phyloP scores from a whole-genome alignment of 2,329 filamentous ascomycete genomes.

The Zasmidium angulare region DNA sequence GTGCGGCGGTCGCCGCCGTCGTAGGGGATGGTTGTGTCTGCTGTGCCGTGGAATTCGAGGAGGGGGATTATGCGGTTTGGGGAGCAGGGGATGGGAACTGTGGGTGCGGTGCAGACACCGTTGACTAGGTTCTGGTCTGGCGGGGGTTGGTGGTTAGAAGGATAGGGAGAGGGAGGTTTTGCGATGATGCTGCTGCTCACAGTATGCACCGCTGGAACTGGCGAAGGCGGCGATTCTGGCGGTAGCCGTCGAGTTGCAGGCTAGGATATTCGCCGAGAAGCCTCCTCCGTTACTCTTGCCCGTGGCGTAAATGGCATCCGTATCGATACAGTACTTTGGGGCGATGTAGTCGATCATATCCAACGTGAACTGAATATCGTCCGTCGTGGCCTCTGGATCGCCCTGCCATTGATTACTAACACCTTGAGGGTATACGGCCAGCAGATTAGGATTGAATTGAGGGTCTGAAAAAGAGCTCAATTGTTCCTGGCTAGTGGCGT shows the following conservation, averaged over 20 bases:
- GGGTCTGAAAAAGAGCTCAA: conserved; percentile 48
- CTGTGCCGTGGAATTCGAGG: conserved; percentile 45
- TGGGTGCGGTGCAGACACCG: conserved; percentile 16
- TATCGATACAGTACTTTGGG: conserved; percentile 46
- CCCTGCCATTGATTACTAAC: conserved; percentile 42
- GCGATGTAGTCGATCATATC: conserved; percentile 43
- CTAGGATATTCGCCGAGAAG: conserved; percentile 45
- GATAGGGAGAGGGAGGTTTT: neutral
- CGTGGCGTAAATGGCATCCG: conserved; percentile 43
- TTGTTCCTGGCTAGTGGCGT: conserved; percentile 39
- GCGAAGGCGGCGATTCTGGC: conserved; percentile 51
- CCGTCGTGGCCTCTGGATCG: conserved; percentile 38
- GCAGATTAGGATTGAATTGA: conserved; percentile 44
- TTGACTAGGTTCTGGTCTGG: conserved; percentile 12
- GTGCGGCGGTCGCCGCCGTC: conserved; percentile 35
- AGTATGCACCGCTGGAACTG: conserved; percentile 48
- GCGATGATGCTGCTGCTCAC: no score
- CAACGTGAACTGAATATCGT: conserved; percentile 47
- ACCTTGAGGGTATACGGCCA: conserved; percentile 48
- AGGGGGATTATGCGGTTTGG: conserved; percentile 35
- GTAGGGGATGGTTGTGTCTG: conserved; percentile 43
- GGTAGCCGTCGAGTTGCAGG: conserved; percentile 45
- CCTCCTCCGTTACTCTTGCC: conserved; percentile 58
- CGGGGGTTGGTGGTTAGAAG: neutral
- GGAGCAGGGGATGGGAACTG: conserved; percentile 26